These are phyloP conservation scores for Viola odorata DNA, from an alignment of 345 rosid species.

Conservation along the genomic window DNA sequence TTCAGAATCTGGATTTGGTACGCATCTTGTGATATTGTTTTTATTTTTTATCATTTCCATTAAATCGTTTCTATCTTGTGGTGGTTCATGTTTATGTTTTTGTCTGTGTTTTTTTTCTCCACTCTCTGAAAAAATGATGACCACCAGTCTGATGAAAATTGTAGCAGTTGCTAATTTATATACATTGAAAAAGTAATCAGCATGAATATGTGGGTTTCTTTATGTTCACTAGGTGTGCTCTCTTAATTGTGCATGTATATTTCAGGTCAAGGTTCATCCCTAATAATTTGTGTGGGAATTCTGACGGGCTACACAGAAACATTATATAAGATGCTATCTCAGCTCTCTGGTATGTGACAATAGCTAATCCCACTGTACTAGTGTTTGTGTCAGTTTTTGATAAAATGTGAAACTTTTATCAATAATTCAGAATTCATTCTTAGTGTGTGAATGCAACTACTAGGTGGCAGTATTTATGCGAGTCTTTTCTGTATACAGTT, in stretches of 20 bases:
- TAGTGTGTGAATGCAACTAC: neutral
- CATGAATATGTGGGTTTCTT: too few relatives aligned
- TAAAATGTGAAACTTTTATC: neutral
- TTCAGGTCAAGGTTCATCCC: conserved; percentile 91
- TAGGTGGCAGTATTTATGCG: conserved; percentile 1
- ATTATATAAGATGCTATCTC: conserved; percentile 78
- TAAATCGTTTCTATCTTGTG: too few relatives aligned
- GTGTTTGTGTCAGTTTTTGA: neutral
- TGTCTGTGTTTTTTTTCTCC: neutral
- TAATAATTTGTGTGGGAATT: conserved; percentile 88
- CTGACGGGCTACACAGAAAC: conserved; percentile 91
- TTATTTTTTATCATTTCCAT: neutral
- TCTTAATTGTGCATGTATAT: conserved; percentile 21
- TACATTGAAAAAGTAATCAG: too few relatives aligned
- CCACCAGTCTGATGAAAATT: too few relatives aligned
- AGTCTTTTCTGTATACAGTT: conserved; percentile 25
- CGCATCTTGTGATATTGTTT: conserved; percentile 7
- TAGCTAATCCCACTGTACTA: neutral
- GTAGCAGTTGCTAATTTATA: too few relatives aligned
- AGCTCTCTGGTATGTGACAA: conserved; percentile 59
- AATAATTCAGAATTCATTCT: neutral
- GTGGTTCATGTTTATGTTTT: too few relatives aligned
- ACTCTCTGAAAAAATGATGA: neutral
- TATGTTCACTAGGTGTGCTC: neutral
- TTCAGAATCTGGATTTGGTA: conserved; percentile 97